Percentiles rank a stretch among this genome's conserved stretches.
phyloP scores from a whole-genome alignment of 2,329 filamentous ascomycete genomes.

The Sodiomyces alkalinus region DNA sequence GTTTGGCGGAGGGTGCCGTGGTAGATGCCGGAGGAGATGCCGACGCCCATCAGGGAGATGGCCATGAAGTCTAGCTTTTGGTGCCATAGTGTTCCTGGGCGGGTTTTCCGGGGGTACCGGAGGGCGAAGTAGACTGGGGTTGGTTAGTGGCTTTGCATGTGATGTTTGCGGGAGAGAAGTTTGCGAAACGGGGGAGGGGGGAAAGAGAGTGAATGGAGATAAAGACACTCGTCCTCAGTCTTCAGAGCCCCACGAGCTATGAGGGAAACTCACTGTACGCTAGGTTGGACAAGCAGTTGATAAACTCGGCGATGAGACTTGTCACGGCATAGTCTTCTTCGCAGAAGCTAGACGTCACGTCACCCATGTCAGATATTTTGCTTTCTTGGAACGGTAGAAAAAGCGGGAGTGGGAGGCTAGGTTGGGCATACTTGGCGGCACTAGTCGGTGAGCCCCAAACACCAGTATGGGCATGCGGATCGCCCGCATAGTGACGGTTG shows the following conservation, averaged over 20 bases:
- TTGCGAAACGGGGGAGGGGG: background rate
- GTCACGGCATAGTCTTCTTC: slow-evolving; percentile 21
- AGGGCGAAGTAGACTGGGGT: slow-evolving; percentile 25
- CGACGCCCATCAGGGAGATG: slow-evolving; percentile 22
- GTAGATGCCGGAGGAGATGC: slow-evolving; percentile 25
- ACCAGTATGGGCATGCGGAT: slow-evolving; percentile 17
- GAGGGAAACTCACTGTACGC: slow-evolving; percentile 12
- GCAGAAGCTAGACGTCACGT: slow-evolving; percentile 7
- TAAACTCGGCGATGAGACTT: slow-evolving; percentile 26
- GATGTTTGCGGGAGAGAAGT: background rate
- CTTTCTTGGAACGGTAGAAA: too few relatives aligned
- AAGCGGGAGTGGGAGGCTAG: background rate
- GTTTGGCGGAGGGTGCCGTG: slow-evolving; percentile 27
- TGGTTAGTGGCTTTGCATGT: background rate
- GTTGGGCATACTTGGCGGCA: slow-evolving; percentile 18
- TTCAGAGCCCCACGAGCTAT: too few relatives aligned
- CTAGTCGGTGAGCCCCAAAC: slow-evolving; percentile 24
- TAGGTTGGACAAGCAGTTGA: slow-evolving; percentile 26
- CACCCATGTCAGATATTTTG: background rate
- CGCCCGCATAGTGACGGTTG: slow-evolving; percentile 19
- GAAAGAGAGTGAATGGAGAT: too few relatives aligned
- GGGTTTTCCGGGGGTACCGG: slow-evolving; percentile 18
- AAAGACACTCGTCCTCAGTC: too few relatives aligned
- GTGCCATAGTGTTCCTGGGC: slow-evolving; percentile 14
- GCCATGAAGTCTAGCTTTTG: slow-evolving; percentile 25